Percentiles rank a stretch among this genome's conserved stretches.
Conservation (phyloP, 2,329 filamentous ascomycete genomes). For the Verticillium nubilum region DNA sequence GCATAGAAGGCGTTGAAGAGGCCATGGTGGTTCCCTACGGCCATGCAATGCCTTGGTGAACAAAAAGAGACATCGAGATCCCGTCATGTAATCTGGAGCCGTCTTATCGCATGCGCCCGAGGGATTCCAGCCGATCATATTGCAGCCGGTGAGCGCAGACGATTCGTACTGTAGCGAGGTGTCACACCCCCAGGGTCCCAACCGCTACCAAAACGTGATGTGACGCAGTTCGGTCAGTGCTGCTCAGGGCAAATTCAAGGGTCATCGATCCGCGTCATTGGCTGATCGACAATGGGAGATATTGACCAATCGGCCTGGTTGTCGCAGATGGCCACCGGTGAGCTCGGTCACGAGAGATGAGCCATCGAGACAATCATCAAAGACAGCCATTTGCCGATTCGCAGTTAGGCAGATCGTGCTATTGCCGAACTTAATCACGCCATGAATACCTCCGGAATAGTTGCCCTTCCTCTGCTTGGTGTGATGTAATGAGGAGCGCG, state of each 20-base stretch:
- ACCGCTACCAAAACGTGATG: background rate
- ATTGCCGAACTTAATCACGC: background rate
- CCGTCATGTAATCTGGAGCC: background rate
- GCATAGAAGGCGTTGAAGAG: no score
- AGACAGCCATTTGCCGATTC: background rate
- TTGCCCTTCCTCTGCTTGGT: background rate
- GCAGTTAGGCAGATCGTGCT: no score
- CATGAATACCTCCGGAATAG: background rate
- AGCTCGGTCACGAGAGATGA: background rate
- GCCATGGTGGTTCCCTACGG: no score
- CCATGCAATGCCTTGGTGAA: background rate
- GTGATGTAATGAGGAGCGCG: background rate
- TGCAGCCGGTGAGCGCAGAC: background rate
- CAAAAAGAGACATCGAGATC: background rate
- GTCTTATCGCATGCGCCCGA: background rate
- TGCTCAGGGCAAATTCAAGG: background rate
- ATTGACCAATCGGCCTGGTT: background rate
- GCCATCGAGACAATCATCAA: background rate
- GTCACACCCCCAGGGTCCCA: background rate
- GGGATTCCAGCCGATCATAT: background rate
- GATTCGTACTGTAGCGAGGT: background rate
- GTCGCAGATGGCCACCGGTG: background rate
- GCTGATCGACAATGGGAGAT: background rate
- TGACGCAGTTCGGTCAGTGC: background rate
- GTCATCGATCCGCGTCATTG: background rate